Evolutionary conservation across 176 grass and related monocot species (phyloP).

Genomic region (Triticum timopheevii): DNA sequence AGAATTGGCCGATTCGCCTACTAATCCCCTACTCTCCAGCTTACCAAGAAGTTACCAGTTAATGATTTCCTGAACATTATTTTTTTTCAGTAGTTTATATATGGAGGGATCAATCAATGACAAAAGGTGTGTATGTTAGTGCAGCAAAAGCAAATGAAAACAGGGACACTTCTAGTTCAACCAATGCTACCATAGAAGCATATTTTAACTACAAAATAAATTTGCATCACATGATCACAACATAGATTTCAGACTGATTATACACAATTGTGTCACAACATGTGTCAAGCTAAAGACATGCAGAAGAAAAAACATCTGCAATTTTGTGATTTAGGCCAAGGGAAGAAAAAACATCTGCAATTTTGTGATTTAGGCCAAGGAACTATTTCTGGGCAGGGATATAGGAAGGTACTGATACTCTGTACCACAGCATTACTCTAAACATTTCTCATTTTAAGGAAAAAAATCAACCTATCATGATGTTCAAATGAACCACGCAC

Average conservation of each 20-base stretch:
- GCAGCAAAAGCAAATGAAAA: background rate
- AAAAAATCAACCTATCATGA: too few relatives aligned
- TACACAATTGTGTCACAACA: background rate
- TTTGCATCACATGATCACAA: background rate
- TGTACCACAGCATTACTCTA: background rate
- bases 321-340: conserved; percentile 14
- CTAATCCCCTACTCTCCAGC: too few relatives aligned
- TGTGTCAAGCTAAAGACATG: background rate
- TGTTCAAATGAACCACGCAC: background rate
- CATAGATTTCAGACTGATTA: background rate
- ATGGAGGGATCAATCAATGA: background rate
- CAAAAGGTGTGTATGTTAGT: background rate
- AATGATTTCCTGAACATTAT: too few relatives aligned
- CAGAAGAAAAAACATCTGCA: background rate
- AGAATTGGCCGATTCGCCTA: too few relatives aligned
- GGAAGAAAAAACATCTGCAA: background rate
- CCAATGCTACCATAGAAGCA: conserved; percentile 8
- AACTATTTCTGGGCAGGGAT: background rate
- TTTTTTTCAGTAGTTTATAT: background rate
- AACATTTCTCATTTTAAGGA: background rate
- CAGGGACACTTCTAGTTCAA: background rate
- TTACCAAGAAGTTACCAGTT: too few relatives aligned
- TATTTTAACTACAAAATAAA: background rate
- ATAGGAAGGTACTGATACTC: background rate
- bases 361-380: conserved; percentile 11